A percentile compares a stretch with the other conserved stretches of the same genome.
Conservation (phyloP, 2,329 filamentous ascomycete species). For the Xylaria hypoxylon region DNA sequence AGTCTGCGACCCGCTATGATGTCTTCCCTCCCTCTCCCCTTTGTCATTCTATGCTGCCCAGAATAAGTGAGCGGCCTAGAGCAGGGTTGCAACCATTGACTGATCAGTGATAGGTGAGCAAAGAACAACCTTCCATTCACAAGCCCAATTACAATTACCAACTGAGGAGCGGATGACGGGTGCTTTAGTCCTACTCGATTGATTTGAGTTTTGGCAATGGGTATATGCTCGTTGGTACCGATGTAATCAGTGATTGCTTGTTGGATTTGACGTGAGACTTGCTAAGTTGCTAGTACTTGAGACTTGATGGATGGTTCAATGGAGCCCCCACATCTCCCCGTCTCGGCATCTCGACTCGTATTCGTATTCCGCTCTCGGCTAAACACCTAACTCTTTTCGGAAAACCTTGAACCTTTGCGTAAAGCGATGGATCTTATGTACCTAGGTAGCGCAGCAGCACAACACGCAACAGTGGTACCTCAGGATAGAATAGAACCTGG, state of each 20-base stretch:
- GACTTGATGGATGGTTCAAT: neutral
- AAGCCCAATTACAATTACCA: no score
- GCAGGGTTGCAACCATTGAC: neutral
- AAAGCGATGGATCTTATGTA: slow-evolving; percentile 4
- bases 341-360: slow-evolving; percentile 29
- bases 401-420: slow-evolving; percentile 14
- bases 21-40: neutral
- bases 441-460: neutral
- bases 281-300: no score
- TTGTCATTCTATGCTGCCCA: neutral
- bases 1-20: neutral
- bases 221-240: no score
- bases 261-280: no score
- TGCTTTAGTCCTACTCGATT: no score
- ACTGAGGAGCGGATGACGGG: neutral
- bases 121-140: neutral
- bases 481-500: neutral
- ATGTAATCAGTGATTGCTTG: no score
- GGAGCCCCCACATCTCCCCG: neutral
- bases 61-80: neutral
- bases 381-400: slow-evolving; percentile 12
- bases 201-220: no score
- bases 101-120: neutral
- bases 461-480: no score
- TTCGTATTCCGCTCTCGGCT: slow-evolving; percentile 31